Percentiles rank a stretch among this genome's conserved stretches.
phyloP scores from a whole-genome alignment of 176 grass and related monocot genomes.

The Aegilops umbellulata region DNA sequence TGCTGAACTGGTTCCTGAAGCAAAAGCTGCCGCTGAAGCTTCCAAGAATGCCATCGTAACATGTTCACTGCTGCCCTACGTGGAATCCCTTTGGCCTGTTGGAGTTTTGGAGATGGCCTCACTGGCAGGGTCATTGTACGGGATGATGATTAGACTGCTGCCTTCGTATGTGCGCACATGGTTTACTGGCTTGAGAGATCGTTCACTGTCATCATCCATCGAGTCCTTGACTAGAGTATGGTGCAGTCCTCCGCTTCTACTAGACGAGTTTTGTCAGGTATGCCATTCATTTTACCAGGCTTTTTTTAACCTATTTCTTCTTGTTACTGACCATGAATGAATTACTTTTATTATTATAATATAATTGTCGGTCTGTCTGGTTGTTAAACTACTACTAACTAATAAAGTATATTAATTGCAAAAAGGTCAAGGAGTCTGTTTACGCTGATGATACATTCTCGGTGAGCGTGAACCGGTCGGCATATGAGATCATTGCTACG shows the following conservation, averaged over 20 bases:
- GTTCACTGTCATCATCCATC: conserved; percentile 45
- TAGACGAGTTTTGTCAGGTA: conserved; percentile 92
- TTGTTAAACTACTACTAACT: not conserved
- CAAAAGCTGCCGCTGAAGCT: conserved; percentile 71
- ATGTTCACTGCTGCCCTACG: conserved; percentile 56
- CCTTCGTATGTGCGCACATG: conserved; percentile 88
- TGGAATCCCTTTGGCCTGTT: conserved; percentile 79
- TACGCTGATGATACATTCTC: conserved; percentile 86
- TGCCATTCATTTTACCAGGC: not conserved
- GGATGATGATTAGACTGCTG: conserved; percentile 86
- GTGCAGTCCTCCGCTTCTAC: conserved; percentile 88
- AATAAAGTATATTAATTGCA: not conserved
- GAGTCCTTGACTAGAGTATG: conserved; percentile 89
- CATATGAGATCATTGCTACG: conserved; percentile 87
- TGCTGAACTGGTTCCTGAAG: conserved; percentile 60
- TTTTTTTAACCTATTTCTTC: not conserved
- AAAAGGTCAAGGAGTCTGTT: conserved; percentile 73
- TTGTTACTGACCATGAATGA: not conserved
- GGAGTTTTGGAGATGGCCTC: conserved; percentile 67
- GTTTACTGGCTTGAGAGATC: conserved; percentile 81
- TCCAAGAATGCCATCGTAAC: conserved; percentile 59
- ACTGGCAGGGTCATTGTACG: conserved; percentile 78
- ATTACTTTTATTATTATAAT: not conserved
- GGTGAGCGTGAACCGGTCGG: conserved; percentile 67
- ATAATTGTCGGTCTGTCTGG: not conserved